Conservation (phyloP, 306 rosid genomes). For the Macrotyloma uniflorum region DNA sequence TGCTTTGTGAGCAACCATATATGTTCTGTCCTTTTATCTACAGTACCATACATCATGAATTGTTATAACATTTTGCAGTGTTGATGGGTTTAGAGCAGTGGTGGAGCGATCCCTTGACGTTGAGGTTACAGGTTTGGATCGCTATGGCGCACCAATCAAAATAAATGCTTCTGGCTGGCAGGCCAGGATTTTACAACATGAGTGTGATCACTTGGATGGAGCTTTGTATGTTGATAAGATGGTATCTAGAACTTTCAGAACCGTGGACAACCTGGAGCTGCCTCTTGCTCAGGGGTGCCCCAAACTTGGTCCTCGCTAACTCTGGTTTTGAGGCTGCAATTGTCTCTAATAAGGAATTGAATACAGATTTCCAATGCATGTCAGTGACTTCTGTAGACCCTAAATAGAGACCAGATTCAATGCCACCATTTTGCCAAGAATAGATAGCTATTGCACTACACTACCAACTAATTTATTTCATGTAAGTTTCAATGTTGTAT, state of each 20-base stretch:
- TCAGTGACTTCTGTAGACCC: neutral
- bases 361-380: conserved; percentile 5
- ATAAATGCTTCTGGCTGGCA: conserved; percentile 88
- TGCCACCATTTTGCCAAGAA: conserved; percentile 17
- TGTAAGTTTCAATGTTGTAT: conserved; percentile 23
- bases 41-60: conserved; percentile 24
- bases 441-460: neutral
- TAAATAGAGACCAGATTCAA: neutral
- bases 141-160: conserved; percentile 63
- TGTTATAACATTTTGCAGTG: conserved; percentile 53
- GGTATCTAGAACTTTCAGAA: conserved; percentile 82
- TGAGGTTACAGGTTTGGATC: conserved; percentile 87
- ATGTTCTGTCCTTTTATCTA: neutral
- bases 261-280: conserved; percentile 65
- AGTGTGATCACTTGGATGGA: conserved; percentile 93
- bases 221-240: conserved; percentile 87
- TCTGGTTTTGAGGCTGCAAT: neutral
- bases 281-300: conserved; percentile 91
- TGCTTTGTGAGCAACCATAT: neutral
- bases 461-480: neutral
- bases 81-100: conserved; percentile 80
- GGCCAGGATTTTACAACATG: conserved; percentile 90
- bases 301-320: conserved; percentile 63
- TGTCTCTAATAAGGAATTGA: neutral
- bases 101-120: conserved; percentile 88